These are phyloP conservation scores for Vigna nakashimae DNA, from an alignment of 306 rosid species.

Conservation along the genomic window DNA sequence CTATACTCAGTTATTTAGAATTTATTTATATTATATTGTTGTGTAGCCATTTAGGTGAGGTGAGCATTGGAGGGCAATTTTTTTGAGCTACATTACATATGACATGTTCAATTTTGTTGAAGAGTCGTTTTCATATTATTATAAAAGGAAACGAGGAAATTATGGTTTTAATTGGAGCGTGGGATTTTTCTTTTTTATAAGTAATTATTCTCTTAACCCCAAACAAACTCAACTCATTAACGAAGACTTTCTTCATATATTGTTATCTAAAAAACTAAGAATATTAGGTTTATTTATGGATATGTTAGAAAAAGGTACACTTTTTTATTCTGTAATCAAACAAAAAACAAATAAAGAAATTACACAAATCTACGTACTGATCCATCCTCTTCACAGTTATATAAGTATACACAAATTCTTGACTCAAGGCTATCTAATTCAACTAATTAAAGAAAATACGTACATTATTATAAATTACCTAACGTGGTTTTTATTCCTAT, in stretches of 20 bases:
- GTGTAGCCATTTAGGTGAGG: neutral
- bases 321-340: neutral
- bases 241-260: neutral
- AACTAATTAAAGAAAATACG: too few species aligned
- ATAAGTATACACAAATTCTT: neutral
- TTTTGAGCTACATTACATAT: neutral
- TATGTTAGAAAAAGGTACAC: neutral
- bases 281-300: neutral
- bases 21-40: neutral
- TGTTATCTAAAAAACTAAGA: too few species aligned
- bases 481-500: too few species aligned
- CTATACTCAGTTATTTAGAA: too few species aligned
- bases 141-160: neutral
- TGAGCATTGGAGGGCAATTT: conserved; percentile 2
- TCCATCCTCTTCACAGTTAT: neutral
- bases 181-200: neutral
- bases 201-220: neutral
- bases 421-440: too few species aligned
- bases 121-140: conserved; percentile 17
- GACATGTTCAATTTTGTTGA: conserved; percentile 4
- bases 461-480: too few species aligned
- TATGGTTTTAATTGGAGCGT: neutral
- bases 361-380: neutral
- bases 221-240: neutral
- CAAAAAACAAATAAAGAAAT: neutral